phyloP scores from a whole-genome alignment of 2,329 filamentous ascomycete genomes.

The Malbranchea zuffiana region DNA sequence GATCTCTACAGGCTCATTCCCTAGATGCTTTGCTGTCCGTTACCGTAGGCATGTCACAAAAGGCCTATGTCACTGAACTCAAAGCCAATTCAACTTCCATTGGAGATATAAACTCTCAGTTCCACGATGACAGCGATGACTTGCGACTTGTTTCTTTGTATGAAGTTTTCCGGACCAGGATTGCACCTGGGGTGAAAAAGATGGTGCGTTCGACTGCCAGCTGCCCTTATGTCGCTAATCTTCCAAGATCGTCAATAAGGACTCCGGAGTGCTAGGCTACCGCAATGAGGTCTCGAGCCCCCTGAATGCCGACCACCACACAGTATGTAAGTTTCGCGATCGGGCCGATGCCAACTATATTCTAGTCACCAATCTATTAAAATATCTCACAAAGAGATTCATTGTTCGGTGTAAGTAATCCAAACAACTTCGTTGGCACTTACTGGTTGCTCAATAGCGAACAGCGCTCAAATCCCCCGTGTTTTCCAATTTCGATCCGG shows the following conservation, averaged over 20 bases:
- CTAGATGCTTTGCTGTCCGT: conserved; percentile 23
- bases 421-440: too few species aligned
- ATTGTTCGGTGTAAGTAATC: conserved; percentile 3
- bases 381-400: too few species aligned
- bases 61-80: conserved; percentile 32
- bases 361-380: conserved; percentile 10
- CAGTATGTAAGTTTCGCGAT: conserved; percentile 31
- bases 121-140: conserved; percentile 29
- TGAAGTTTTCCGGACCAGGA: conserved; percentile 28
- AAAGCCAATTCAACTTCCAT: conserved; percentile 26
- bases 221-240: neutral
- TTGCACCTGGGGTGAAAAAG: conserved; percentile 12
- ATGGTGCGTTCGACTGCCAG: conserved; percentile 4
- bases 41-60: conserved; percentile 20
- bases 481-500: too few species aligned
- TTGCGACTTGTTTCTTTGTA: conserved; percentile 37
- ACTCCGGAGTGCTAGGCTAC: conserved; percentile 35
- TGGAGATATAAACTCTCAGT: conserved; percentile 34
- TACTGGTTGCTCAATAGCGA: conserved; percentile 8
- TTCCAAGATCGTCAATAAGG: conserved; percentile 23
- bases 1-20: conserved; percentile 14
- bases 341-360: conserved; percentile 29
- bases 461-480: conserved; percentile 4
- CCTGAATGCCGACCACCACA: conserved; percentile 33
- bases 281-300: conserved; percentile 28